Conservation (phyloP, 2,329 filamentous ascomycete genomes). For the Diplodia corticola region DNA sequence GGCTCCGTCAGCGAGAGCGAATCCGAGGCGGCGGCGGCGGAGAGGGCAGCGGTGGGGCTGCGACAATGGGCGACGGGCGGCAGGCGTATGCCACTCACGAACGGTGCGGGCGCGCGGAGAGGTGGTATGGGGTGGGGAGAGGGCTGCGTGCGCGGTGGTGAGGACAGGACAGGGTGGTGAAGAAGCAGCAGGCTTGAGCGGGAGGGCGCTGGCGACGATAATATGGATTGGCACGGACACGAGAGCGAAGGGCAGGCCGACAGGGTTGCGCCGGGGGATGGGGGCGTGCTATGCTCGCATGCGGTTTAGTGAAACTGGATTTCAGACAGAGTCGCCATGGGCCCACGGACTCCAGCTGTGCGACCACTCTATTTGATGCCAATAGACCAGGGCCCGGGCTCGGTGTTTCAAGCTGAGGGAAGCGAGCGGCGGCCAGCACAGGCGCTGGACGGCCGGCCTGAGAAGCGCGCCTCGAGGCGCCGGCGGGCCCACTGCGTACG, state of each 20-base stretch:
- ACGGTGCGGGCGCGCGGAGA: neutral
- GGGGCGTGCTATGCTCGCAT: slow-evolving; percentile 16
- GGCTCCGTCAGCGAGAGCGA: slow-evolving; percentile 8
- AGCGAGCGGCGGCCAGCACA: slow-evolving; percentile 17
- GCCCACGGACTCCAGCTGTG: slow-evolving; percentile 21
- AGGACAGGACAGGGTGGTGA: slow-evolving; percentile 17
- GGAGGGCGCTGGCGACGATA: slow-evolving; percentile 20
- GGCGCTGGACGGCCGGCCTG: slow-evolving; percentile 8
- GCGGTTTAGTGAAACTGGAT: slow-evolving; percentile 18
- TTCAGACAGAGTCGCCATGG: slow-evolving; percentile 20
- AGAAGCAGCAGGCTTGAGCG: slow-evolving; percentile 19
- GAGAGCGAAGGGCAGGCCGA: slow-evolving; percentile 17
- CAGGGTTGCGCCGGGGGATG: slow-evolving; percentile 9
- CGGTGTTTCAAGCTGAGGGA: slow-evolving; percentile 21
- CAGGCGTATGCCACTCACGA: slow-evolving; percentile 15
- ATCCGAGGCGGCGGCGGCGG: neutral
- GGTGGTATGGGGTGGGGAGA: slow-evolving; percentile 24
- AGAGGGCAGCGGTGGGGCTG: slow-evolving; percentile 21
- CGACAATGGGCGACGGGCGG: slow-evolving; percentile 29
- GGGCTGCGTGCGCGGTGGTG: slow-evolving; percentile 19
- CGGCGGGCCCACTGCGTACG: slow-evolving; percentile 16
- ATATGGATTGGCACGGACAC: slow-evolving; percentile 19
- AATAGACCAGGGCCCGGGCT: slow-evolving; percentile 20
- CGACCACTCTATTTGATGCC: slow-evolving; percentile 19
- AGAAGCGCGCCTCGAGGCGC: neutral